Evolutionary conservation across 2,329 filamentous ascomycete genomes (phyloP), one percentile per base, ranked within the genome.

Genomic region (Clarireedia sp.): DNA sequence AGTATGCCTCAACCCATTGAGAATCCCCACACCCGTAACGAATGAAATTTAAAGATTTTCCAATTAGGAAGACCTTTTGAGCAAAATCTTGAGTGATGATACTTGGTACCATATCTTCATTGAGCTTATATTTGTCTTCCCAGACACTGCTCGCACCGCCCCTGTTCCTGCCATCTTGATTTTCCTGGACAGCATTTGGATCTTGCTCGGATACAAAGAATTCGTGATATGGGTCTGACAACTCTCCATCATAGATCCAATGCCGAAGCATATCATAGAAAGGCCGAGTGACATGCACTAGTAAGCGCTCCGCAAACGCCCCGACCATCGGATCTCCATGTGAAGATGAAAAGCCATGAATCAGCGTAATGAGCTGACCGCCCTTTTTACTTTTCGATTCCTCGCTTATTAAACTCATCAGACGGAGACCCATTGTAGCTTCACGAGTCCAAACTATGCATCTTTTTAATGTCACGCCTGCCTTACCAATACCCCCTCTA

Each of bases 231-330:
- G 95, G 94, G 70, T 99, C 94, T n/a, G 89, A 90, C 14, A 99
- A 79, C 74, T 99, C 95, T 58, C 94, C 94, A 66, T 99, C 92
- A 67, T 99, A 99, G 50, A 99, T 96, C 94, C 94, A 99, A 64
- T 90, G 87, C 54, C 90, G 84, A 53, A 99, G 77, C 75, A 99
- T 96, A 65, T 95, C 89, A 70, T 99, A 99, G 68, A 99, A 99
- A 0, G 95, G 95, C 16, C 88, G 80, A 1, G 94, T 96, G 53
- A 99, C 88, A 65, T 92, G 89, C 5, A 80, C 79, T 5, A 99
- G 78, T 26, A 99, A 77, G 23, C 92, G 83, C 70, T 97, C 92
- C 0, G 94, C 94, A 73, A 97, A 97, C 0, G 86, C 86, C 60
- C 88, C 88, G 24, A 99, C 94, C 62, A 96, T 91, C 0, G 94